Conservation (phyloP, 2,329 filamentous ascomycete genomes). For the Calonectria crousiana region DNA sequence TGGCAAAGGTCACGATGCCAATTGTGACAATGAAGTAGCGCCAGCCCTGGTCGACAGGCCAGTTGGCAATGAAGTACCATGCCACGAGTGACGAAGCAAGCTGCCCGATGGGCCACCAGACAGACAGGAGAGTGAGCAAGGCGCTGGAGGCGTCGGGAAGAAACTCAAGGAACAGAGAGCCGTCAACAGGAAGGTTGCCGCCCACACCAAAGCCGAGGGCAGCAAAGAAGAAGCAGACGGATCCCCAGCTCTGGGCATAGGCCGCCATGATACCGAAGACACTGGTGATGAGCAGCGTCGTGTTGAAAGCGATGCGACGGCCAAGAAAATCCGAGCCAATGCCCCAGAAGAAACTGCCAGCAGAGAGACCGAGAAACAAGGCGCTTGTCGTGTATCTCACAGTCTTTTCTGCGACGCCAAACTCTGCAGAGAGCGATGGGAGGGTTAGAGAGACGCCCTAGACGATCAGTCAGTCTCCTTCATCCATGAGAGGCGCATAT, state of each 20-base stretch:
- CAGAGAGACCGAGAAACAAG: slow-evolving; percentile 80
- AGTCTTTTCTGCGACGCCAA: slow-evolving; percentile 75
- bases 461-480: slow-evolving; percentile 22
- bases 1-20: slow-evolving; percentile 78
- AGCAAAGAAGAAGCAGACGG: slow-evolving; percentile 70
- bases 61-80: slow-evolving; percentile 81
- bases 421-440: slow-evolving; percentile 80
- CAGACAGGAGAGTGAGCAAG: slow-evolving; percentile 82
- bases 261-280: slow-evolving; percentile 80
- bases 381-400: slow-evolving; percentile 86
- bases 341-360: slow-evolving; percentile 86
- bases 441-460: slow-evolving; percentile 82
- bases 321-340: slow-evolving; percentile 83
- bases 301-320: slow-evolving; percentile 84
- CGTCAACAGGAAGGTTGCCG: slow-evolving; percentile 83
- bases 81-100: slow-evolving; percentile 78
- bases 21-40: slow-evolving; percentile 79
- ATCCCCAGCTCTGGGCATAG: slow-evolving; percentile 75
- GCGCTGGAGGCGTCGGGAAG: slow-evolving; percentile 80
- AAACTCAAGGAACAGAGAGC: slow-evolving; percentile 86
- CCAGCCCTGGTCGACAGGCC: slow-evolving; percentile 79
- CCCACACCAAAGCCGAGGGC: slow-evolving; percentile 77
- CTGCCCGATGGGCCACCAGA: slow-evolving; percentile 90
- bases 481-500: background rate
- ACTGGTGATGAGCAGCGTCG: slow-evolving; percentile 80